Evolutionary conservation across 805 yeast genomes (phyloP).

Genomic region (Kockiozyma suomiensis): DNA sequence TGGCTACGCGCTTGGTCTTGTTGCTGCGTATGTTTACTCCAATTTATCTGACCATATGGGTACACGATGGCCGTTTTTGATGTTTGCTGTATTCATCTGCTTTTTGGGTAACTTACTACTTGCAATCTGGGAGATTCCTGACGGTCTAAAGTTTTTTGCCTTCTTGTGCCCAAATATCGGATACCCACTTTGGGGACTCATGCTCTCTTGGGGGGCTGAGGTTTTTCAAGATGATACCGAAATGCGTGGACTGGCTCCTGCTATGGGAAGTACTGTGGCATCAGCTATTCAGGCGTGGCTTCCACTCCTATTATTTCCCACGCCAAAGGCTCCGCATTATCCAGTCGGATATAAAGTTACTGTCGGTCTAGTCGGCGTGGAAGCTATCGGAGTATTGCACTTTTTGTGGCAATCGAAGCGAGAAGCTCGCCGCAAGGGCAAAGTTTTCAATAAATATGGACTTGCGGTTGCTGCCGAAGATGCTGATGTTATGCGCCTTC

Average conservation of each 20-base stretch:
- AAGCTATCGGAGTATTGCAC: constrained; percentile 11
- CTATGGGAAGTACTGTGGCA: constrained; percentile 41
- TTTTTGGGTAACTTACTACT: constrained; percentile 22
- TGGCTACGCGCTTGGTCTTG: constrained; percentile 39
- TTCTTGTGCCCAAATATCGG: constrained; percentile 19
- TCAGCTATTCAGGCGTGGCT: constrained; percentile 45
- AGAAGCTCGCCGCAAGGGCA: constrained; percentile 1
- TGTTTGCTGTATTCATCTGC: constrained; percentile 22
- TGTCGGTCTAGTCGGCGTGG: constrained; percentile 13
- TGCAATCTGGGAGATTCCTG: constrained; percentile 28
- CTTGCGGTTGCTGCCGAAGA: constrained; percentile 11
- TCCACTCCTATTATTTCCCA: constrained; percentile 43
- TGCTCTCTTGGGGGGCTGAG: constrained; percentile 36
- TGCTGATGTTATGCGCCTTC: not conserved
- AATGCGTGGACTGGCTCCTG: constrained; percentile 38
- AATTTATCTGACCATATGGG: constrained; percentile 41
- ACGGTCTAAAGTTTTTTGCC: constrained; percentile 17
- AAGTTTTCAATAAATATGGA: constrained; percentile 20
- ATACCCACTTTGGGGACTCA: constrained; percentile 18
- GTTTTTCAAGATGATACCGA: constrained; percentile 40
- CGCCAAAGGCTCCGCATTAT: constrained; percentile 44
- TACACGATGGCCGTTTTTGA: constrained; percentile 38
- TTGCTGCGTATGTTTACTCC: constrained; percentile 39
- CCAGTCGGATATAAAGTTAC: constrained; percentile 26
- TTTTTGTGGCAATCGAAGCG: constrained; percentile 15